phyloP scores from a whole-genome alignment of 352 stramenopile species.

The Plasmopara viticola region DNA sequence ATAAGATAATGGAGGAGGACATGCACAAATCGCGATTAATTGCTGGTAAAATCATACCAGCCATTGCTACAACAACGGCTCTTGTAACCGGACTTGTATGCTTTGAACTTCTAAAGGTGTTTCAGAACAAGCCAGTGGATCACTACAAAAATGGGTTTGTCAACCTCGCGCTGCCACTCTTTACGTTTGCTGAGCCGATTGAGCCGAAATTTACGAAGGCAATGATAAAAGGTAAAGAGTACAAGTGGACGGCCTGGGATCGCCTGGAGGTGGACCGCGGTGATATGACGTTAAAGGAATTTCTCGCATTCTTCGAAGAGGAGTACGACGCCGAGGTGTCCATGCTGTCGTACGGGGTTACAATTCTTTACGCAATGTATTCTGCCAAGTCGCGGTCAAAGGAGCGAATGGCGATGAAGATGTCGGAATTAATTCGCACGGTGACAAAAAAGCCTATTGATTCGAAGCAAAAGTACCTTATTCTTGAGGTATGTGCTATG shows the following conservation, averaged over 20 bases:
- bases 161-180: slow-evolving; percentile 97
- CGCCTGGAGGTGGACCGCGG: slow-evolving; percentile 92
- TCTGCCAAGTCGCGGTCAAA: slow-evolving; percentile 82
- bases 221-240: slow-evolving; percentile 93
- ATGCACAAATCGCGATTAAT: slow-evolving; percentile 98
- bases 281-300: slow-evolving; percentile 95
- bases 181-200: slow-evolving; percentile 96
- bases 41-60: slow-evolving; percentile 99
- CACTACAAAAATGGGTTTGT: slow-evolving; percentile 98
- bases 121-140: slow-evolving; percentile 87
- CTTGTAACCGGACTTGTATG: slow-evolving; percentile 98
- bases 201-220: slow-evolving; percentile 89
- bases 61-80: slow-evolving; percentile 99
- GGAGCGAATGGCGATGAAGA: slow-evolving; percentile 96
- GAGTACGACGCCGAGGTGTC: slow-evolving; percentile 96
- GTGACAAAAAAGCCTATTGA: slow-evolving; percentile 96
- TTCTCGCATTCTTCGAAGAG: slow-evolving; percentile 93
- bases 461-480: slow-evolving; percentile 93
- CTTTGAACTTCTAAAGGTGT: slow-evolving; percentile 97
- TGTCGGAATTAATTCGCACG: slow-evolving; percentile 91
- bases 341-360: slow-evolving; percentile 97
- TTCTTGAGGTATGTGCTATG: slow-evolving; percentile 95
- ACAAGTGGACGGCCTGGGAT: slow-evolving; percentile 98
- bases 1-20: slow-evolving; percentile 97
- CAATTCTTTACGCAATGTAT: slow-evolving; percentile 88